Percentiles rank a stretch among this genome's conserved stretches.
Conservation (phyloP, 305 asterid species). For the Fraxinus sp. region DNA sequence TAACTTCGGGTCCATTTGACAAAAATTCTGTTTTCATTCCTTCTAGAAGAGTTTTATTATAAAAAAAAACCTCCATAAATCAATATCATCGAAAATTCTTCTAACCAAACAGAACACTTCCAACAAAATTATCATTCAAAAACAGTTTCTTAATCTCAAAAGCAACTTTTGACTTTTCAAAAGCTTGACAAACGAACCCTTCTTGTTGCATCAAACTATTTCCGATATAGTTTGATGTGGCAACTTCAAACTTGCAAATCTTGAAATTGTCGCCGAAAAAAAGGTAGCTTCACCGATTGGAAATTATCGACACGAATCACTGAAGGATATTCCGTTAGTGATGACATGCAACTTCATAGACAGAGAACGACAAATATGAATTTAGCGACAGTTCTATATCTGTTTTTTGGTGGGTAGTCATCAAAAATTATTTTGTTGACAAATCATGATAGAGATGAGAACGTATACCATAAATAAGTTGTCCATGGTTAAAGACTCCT, state of each 20-base stretch:
- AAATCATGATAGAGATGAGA: not conserved
- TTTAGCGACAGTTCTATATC: not conserved
- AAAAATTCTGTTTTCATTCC: not conserved
- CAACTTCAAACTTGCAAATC: not conserved
- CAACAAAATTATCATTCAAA: not conserved
- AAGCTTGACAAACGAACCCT: not conserved
- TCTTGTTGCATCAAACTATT: not conserved
- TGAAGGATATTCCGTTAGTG: not conserved
- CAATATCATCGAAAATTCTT: not conserved
- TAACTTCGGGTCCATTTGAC: not conserved
- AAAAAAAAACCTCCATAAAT: not conserved
- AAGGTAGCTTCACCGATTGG: not conserved
- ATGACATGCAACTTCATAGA: not conserved
- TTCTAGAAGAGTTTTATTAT: not conserved
- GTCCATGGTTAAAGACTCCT: slow-evolving; percentile 9
- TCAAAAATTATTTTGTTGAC: not conserved
- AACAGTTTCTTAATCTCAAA: not conserved
- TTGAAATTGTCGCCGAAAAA: not conserved
- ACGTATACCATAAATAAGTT: not conserved
- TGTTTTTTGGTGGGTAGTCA: not conserved
- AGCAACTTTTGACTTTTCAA: too few relatives aligned
- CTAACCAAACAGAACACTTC: too few relatives aligned
- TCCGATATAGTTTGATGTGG: not conserved
- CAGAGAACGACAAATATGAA: not conserved
- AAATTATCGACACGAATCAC: not conserved